phyloP scores from a whole-genome alignment of 2,329 filamentous ascomycete species.

The Fusarium beomiforme region DNA sequence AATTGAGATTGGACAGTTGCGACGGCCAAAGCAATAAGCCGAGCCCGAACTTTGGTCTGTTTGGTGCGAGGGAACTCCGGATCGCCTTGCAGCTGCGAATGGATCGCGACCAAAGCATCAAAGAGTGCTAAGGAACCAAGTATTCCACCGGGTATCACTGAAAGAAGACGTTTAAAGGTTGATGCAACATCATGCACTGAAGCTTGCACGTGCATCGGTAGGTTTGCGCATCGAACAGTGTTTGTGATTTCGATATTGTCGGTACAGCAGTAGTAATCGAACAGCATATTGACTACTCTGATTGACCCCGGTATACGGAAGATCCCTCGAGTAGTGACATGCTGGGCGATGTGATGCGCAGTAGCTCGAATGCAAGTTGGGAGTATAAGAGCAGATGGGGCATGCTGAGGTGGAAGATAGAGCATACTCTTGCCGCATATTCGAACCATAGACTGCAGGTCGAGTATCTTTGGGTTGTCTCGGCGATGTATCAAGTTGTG shows the following conservation, averaged over 20 bases:
- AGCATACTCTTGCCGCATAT: slow-evolving; percentile 71
- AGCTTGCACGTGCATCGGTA: slow-evolving; percentile 69
- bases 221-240: slow-evolving; percentile 67
- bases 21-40: slow-evolving; percentile 73
- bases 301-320: slow-evolving; percentile 72
- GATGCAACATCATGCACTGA: slow-evolving; percentile 73
- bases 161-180: slow-evolving; percentile 72
- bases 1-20: slow-evolving; percentile 67
- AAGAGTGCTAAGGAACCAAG: slow-evolving; percentile 70
- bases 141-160: slow-evolving; percentile 71
- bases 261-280: slow-evolving; percentile 68
- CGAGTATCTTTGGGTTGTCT: slow-evolving; percentile 59
- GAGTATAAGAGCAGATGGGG: slow-evolving; percentile 65
- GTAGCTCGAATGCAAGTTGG: slow-evolving; percentile 74
- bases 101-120: slow-evolving; percentile 69
- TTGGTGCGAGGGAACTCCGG: slow-evolving; percentile 63
- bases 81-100: slow-evolving; percentile 63
- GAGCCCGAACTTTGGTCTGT: slow-evolving; percentile 66
- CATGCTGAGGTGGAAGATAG: slow-evolving; percentile 68
- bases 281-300: slow-evolving; percentile 65
- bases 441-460: slow-evolving; percentile 68
- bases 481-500: slow-evolving; percentile 56
- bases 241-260: slow-evolving; percentile 61
- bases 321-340: slow-evolving; percentile 65
- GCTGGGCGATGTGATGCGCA: slow-evolving; percentile 70